These are phyloP conservation scores for Tephrocybe sp. DNA, from an alignment of 768 basidiomycete species.

Conservation along the genomic window DNA sequence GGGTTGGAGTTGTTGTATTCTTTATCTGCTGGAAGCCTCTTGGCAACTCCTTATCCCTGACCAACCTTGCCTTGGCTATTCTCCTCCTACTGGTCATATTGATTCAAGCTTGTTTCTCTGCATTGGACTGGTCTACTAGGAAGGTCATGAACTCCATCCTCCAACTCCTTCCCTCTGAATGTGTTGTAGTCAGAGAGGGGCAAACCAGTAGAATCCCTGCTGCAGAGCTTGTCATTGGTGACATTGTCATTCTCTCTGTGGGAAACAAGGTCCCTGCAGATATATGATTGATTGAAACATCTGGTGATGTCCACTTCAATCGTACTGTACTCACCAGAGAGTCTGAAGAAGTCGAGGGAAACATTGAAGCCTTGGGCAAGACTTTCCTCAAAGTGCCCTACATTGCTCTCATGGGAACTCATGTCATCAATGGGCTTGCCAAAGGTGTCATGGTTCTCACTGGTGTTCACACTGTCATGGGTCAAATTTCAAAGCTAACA, in stretches of 20 bases:
- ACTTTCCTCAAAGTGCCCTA: conserved; percentile 49
- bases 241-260: conserved; percentile 9
- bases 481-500: conserved; percentile 54
- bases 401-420: conserved; percentile 46
- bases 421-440: conserved; percentile 40
- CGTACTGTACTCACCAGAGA: conserved; percentile 54
- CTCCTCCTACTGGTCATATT: conserved; percentile 9
- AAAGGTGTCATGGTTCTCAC: conserved; percentile 39
- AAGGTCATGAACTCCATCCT: conserved; percentile 13
- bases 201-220: conserved; percentile 7
- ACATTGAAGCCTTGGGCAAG: conserved; percentile 43
- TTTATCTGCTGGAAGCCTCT: conserved; percentile 11
- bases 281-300: conserved; percentile 50
- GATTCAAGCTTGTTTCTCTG: conserved; percentile 6
- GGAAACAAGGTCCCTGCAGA: conserved; percentile 29
- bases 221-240: conserved; percentile 9
- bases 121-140: conserved; percentile 6
- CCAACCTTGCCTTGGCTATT: conserved; percentile 12
- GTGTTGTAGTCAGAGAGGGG: conserved; percentile 10
- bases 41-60: conserved; percentile 2
- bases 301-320: conserved; percentile 52
- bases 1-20: conserved; percentile 8
- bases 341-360: conserved; percentile 44
- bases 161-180: conserved; percentile 7
- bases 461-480: conserved; percentile 46